Evolutionary conservation across 345 rosid species (phyloP).

Genomic region (Psidium guajava): DNA sequence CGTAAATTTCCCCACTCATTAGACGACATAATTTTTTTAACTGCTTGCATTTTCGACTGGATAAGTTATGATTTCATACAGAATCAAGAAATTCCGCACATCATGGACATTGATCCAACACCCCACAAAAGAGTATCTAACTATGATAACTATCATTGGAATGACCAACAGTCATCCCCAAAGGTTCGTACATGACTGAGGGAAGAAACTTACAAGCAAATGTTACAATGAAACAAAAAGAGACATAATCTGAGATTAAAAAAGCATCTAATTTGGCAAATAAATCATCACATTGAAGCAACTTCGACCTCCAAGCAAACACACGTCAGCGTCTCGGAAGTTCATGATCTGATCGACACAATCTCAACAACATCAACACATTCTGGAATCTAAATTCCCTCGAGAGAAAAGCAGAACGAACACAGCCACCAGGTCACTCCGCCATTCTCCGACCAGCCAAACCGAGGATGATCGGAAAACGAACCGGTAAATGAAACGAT

Average conservation of each 20-base stretch:
- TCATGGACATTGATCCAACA: not conserved
- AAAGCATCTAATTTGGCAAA: too few species aligned
- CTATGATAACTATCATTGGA: not conserved
- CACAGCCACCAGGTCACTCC: too few species aligned
- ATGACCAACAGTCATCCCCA: not conserved
- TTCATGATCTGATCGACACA: too few species aligned
- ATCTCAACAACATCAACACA: too few species aligned
- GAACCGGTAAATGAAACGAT: not conserved
- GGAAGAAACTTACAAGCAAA: not conserved
- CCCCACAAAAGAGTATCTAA: not conserved
- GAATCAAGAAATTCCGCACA: not conserved
- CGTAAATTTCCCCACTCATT: not conserved
- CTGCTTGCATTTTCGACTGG: not conserved
- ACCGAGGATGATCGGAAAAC: not conserved
- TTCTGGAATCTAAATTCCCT: too few species aligned
- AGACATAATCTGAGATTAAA: too few species aligned
- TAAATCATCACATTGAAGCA: too few species aligned
- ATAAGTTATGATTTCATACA: not conserved
- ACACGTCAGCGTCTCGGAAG: too few species aligned
- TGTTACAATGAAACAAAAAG: not conserved
- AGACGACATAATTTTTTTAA: not conserved
- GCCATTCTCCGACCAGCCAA: too few species aligned
- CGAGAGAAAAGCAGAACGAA: too few species aligned
- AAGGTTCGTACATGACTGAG: not conserved
- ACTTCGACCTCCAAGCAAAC: too few species aligned